phyloP scores from a whole-genome alignment of 164 flowering plant genomes.

The Chimonanthus praecox region DNA sequence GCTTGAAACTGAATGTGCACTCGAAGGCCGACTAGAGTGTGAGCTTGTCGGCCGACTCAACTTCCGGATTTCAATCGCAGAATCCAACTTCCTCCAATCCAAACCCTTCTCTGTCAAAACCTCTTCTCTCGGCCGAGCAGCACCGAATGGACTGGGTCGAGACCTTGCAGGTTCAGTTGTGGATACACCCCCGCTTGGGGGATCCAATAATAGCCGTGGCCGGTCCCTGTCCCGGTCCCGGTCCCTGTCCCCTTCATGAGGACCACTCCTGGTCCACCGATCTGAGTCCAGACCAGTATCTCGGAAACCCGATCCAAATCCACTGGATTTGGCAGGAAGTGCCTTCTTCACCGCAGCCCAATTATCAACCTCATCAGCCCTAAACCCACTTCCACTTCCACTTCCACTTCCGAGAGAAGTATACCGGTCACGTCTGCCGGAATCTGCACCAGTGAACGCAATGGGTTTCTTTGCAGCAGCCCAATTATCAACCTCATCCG shows the following conservation, averaged over 20 bases:
- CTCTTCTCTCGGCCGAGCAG: conserved; percentile 23
- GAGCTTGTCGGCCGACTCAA: conserved; percentile 68
- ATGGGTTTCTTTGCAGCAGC: conserved; percentile 44
- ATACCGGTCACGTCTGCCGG: conserved; percentile 31
- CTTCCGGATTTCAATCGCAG: conserved; percentile 57
- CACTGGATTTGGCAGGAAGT: conserved; percentile 24
- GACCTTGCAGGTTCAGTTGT: conserved; percentile 32
- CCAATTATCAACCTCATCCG: conserved; percentile 89
- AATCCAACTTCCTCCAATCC: conserved; percentile 76
- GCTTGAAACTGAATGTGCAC: conserved; percentile 47
- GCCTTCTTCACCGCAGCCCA: conserved; percentile 62
- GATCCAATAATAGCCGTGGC: conserved; percentile 49
- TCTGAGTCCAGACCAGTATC: conserved; percentile 33
- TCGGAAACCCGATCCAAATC: conserved; percentile 28
- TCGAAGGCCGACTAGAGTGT: conserved; percentile 81
- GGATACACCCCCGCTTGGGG: conserved; percentile 20
- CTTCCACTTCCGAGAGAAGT: conserved; percentile 35
- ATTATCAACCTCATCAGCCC: conserved; percentile 77
- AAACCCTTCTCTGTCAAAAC: conserved; percentile 7
- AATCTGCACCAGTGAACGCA: conserved; percentile 24
- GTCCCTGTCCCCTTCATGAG: not conserved
- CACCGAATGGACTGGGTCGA: conserved; percentile 74
- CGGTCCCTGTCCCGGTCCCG: conserved; percentile 35
- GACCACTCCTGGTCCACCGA: conserved; percentile 40
- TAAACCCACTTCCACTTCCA: conserved; percentile 31